Conservation (phyloP, 2,329 filamentous ascomycete genomes). For the Metarhizium humberi region DNA sequence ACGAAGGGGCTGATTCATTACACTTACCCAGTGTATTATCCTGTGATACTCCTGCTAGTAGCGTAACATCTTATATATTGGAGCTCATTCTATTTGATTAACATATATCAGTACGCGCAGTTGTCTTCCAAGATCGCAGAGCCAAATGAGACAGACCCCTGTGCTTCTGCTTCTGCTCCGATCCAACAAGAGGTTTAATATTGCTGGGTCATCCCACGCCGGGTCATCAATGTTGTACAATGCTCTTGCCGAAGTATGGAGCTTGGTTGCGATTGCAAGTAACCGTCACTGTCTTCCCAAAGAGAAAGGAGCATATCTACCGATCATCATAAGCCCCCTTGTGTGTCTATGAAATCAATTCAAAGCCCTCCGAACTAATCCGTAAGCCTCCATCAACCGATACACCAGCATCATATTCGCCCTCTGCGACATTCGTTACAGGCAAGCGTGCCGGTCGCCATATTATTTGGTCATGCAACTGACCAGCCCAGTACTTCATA, state of each 20-base stretch:
- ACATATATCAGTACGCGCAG: not conserved
- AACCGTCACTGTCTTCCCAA: not conserved
- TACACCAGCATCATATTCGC: not conserved
- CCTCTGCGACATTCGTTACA: not conserved
- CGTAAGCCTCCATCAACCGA: not conserved
- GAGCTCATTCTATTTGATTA: not conserved
- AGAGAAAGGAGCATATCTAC: slow-evolving; percentile 1
- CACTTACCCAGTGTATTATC: too few relatives aligned
- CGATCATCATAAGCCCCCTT: slow-evolving; percentile 6
- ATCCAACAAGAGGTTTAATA: not conserved
- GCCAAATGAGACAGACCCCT: not conserved
- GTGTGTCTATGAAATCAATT: slow-evolving; percentile 9
- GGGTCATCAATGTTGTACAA: not conserved
- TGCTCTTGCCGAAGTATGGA: not conserved
- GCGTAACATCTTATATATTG: not conserved
- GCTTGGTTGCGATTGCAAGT: not conserved
- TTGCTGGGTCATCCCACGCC: not conserved
- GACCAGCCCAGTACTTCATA: not conserved
- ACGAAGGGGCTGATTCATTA: too few relatives aligned
- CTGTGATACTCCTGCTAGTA: too few relatives aligned
- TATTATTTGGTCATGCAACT: slow-evolving; percentile 4
- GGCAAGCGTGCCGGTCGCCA: not conserved
- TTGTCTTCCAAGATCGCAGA: not conserved
- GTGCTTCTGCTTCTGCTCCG: not conserved
- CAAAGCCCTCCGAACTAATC: slow-evolving; percentile 4